phyloP scores from a whole-genome alignment of 2,329 filamentous ascomycete species.

The Phialophora macrospora region DNA sequence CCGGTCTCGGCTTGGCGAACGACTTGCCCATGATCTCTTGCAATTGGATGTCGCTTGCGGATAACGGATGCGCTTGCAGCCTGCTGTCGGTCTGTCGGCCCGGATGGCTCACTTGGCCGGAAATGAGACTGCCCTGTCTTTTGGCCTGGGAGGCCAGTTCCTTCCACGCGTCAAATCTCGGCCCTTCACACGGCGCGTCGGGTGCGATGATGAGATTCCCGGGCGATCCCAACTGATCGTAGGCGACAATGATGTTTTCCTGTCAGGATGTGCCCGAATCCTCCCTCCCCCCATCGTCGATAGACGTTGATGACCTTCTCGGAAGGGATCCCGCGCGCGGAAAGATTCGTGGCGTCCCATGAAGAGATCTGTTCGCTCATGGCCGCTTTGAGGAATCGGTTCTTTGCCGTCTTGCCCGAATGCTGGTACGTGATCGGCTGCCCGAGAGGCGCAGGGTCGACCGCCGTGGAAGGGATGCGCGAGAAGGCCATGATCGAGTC shows the following conservation, averaged over 20 bases:
- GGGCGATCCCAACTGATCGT: slow-evolving; percentile 59
- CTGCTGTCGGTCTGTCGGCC: slow-evolving; percentile 58
- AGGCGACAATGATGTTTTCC: slow-evolving; percentile 68
- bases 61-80: slow-evolving; percentile 57
- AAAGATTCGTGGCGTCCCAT: slow-evolving; percentile 61
- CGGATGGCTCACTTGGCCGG: slow-evolving; percentile 67
- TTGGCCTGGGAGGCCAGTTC: slow-evolving; percentile 61
- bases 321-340: slow-evolving; percentile 61
- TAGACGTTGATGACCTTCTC: slow-evolving; percentile 63
- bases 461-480: slow-evolving; percentile 1
- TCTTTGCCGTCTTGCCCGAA: slow-evolving; percentile 62
- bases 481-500: slow-evolving; percentile 10
- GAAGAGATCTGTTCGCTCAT: slow-evolving; percentile 69
- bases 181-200: slow-evolving; percentile 57
- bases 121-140: slow-evolving; percentile 60
- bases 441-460: slow-evolving; percentile 5
- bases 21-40: slow-evolving; percentile 49
- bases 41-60: slow-evolving; percentile 52
- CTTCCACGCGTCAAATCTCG: slow-evolving; percentile 65
- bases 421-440: slow-evolving; percentile 3
- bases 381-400: slow-evolving; percentile 69
- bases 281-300: slow-evolving; percentile 65
- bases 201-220: slow-evolving; percentile 65
- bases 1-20: slow-evolving; percentile 31
- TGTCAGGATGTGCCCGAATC: slow-evolving; percentile 62